Percentiles rank a stretch among this genome's conserved stretches.
phyloP scores from a whole-genome alignment of 1,284 basidiomycete species.

The Tausonia pullulans region DNA sequence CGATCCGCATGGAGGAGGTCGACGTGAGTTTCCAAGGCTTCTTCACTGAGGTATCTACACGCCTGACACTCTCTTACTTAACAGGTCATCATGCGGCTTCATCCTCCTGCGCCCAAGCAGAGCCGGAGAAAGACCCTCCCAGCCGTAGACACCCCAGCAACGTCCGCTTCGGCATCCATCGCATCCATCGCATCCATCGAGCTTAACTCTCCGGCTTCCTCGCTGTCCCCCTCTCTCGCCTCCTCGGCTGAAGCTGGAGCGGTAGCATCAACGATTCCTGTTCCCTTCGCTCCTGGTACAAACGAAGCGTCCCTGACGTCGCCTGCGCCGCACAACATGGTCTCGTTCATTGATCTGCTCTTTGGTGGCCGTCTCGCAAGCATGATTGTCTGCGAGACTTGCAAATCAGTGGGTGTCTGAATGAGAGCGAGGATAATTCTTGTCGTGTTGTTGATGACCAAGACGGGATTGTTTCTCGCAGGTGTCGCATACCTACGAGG shows the following conservation, averaged over 20 bases:
- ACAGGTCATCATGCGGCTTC: slow-evolving; percentile 15
- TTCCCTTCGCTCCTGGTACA: not conserved
- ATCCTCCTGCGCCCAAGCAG: not conserved
- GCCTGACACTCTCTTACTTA: not conserved
- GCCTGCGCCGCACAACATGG: slow-evolving; percentile 28
- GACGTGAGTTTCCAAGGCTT: slow-evolving; percentile 48
- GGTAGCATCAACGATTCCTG: not conserved
- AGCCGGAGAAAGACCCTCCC: slow-evolving; percentile 4
- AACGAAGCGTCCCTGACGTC: slow-evolving; percentile 1
- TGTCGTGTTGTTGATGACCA: not conserved
- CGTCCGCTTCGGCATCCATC: too few species aligned
- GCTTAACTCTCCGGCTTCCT: too few species aligned
- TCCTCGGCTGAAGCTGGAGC: not conserved
- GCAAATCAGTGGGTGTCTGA: slow-evolving; percentile 50
- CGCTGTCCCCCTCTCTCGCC: slow-evolving; percentile 14
- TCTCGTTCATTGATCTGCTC: slow-evolving; percentile 73
- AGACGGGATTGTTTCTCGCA: slow-evolving; percentile 28
- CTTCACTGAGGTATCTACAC: too few species aligned
- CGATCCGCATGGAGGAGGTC: slow-evolving; percentile 88
- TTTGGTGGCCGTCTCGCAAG: slow-evolving; percentile 79
- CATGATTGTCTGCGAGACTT: slow-evolving; percentile 84
- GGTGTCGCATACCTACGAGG: slow-evolving; percentile 80
- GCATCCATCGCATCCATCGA: slow-evolving; percentile 16
- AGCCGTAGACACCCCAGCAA: not conserved
- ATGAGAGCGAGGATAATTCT: not conserved